Base-by-base conservation (phyloP, 345 rosid genomes). In the Eucalyptus fibrosa region DNA sequence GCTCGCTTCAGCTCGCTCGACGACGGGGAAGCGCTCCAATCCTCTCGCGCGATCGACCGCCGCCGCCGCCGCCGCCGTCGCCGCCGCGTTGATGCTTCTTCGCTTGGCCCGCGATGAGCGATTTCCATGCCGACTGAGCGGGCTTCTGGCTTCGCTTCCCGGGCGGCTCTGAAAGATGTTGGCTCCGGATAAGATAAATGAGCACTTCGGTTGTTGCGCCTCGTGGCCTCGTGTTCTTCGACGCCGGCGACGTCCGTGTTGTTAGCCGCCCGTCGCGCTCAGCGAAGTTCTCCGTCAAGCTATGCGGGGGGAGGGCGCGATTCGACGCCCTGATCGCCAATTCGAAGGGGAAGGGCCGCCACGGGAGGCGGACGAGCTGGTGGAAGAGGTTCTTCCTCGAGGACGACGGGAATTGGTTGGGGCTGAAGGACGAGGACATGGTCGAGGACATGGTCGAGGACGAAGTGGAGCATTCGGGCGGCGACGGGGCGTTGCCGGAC, bases 361-460 rank as follows among this genome's bases (percentile, higher is more conserved):
- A 81, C 47, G 62, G 85, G 14, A 93, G 93, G 88, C 93, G 86
- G 89, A 94, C 91, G 90, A 94, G 91, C 65, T 97, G 99, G 99
- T 97, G 99, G 99, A 95, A 93, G 89, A 93, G 91, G 90, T 96
- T 97, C 89, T 95, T 97, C 90, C 91, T 94, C 47, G 95, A 96
- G 51, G 98, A 97, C 37, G 98, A 95, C 50, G 99, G 96, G 77
- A 95, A 97, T 89, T 97, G 99, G 99, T 89, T 97, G 80, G 98
- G 98, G 81, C 93, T 97, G 87, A 94, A 91, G 89, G 99, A 96
- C 16, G 93, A 94, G 44, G 96, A 92, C 53, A 91, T 95, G 94
- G 67, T 90, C 16, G 93, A 94, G 44, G 96, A 92, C 53, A 90
- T 95, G 94, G 77, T 90, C 37, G 95, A 91, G 85, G 94, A 88